Evolutionary conservation across 176 grass and related monocot genomes (phyloP).

Genomic region (Zoysia pacifica): DNA sequence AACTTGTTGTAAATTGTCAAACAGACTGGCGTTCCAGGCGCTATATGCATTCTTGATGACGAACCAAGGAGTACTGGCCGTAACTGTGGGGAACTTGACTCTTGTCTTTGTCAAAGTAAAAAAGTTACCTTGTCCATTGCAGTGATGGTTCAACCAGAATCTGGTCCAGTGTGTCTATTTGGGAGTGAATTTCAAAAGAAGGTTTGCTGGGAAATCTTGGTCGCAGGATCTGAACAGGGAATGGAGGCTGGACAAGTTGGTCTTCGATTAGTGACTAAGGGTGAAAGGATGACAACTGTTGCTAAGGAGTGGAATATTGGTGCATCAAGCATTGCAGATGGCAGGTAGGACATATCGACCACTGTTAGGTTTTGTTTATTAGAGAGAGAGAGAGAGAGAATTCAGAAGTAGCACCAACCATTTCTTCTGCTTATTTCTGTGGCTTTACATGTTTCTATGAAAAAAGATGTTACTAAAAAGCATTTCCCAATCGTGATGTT

Average conservation of each 20-base stretch:
- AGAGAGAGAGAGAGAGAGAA: background rate
- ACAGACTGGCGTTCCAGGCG: conserved; percentile 76
- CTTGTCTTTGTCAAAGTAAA: conserved; percentile 64
- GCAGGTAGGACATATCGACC: conserved; percentile 63
- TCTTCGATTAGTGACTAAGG: conserved; percentile 84
- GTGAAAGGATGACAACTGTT: conserved; percentile 85
- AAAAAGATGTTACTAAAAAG: background rate
- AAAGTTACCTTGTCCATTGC: conserved; percentile 85
- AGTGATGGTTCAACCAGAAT: conserved; percentile 93
- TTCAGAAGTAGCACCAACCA: background rate
- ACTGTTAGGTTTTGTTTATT: conserved; percentile 19
- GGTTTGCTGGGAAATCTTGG: conserved; percentile 92
- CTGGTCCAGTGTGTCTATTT: conserved; percentile 93
- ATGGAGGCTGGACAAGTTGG: conserved; percentile 99
- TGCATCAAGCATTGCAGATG: conserved; percentile 89
- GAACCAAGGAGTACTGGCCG: conserved; percentile 76
- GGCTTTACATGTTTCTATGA: background rate
- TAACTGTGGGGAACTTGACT: conserved; percentile 86
- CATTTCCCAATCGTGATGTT: background rate
- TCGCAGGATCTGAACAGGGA: conserved; percentile 95
- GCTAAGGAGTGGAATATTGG: conserved; percentile 98
- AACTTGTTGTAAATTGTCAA: conserved; percentile 39
- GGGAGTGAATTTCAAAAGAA: conserved; percentile 97
- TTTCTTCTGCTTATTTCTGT: conserved; percentile 21
- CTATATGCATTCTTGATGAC: conserved; percentile 94